Conservation (phyloP, 176 grass and related monocot genomes). For the Ampelocalamus luodianensis region DNA sequence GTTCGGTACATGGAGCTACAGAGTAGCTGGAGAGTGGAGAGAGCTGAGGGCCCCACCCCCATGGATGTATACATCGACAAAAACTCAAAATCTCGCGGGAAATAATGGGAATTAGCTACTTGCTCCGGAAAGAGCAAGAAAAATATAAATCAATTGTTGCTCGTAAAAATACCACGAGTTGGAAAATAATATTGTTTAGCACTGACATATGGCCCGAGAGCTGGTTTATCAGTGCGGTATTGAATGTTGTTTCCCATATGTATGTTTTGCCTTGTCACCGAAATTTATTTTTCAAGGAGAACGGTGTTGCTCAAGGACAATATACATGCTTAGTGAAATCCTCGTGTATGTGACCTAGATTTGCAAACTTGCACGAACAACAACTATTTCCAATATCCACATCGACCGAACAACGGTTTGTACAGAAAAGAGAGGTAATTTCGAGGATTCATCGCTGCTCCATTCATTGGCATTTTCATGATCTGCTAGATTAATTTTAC, state of each 20-base stretch:
- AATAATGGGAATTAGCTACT: not conserved
- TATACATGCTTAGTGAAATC: too few species aligned
- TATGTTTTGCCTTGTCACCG: too few species aligned
- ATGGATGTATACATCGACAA: not conserved
- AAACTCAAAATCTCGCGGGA: not conserved
- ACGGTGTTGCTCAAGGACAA: too few species aligned
- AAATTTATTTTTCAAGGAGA: too few species aligned
- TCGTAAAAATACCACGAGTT: not conserved
- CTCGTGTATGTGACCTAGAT: too few species aligned
- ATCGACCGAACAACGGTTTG: too few species aligned
- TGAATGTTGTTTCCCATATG: not conserved
- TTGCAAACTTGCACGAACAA: too few species aligned
- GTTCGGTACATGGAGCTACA: slow-evolving; percentile 14
- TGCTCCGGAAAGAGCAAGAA: not conserved
- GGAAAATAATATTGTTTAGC: not conserved
- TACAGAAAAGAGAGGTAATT: too few species aligned
- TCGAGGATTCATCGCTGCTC: too few species aligned
- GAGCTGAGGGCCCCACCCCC: not conserved
- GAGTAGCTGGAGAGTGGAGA: not conserved
- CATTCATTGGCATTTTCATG: too few species aligned
- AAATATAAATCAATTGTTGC: not conserved
- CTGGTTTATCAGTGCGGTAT: not conserved
- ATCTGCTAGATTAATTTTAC: too few species aligned
- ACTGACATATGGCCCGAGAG: not conserved
- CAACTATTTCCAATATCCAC: too few species aligned